Evolutionary conservation across 192 early-diverging fungal species (phyloP).

Genomic region (Mortierella claussenii): DNA sequence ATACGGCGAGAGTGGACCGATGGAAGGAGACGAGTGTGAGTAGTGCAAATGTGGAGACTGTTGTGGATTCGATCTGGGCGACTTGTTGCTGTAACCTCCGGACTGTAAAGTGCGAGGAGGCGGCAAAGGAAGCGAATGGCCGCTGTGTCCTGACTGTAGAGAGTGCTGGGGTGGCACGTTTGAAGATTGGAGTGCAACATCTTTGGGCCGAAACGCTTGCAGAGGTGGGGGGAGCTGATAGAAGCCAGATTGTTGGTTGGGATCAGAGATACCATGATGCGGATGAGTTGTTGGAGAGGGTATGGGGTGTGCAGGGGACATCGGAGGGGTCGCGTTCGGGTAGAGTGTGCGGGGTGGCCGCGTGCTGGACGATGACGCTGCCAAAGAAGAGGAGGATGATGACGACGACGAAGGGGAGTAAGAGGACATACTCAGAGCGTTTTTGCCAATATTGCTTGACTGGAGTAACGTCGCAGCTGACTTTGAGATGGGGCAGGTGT

Average conservation of each 20-base stretch:
- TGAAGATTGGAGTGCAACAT: slow-evolving; percentile 14
- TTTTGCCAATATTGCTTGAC: not conserved
- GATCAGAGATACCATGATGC: slow-evolving; percentile 18
- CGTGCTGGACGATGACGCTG: not conserved
- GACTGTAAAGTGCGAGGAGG: slow-evolving; percentile 6
- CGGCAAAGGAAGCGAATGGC: slow-evolving; percentile 2
- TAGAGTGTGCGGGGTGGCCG: slow-evolving; percentile 20
- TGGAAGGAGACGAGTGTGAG: slow-evolving; percentile 11
- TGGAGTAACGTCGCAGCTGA: not conserved
- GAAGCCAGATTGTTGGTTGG: slow-evolving; percentile 34
- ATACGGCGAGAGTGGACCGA: slow-evolving; percentile 38
- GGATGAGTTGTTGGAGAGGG: slow-evolving; percentile 27
- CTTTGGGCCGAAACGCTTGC: slow-evolving; percentile 14
- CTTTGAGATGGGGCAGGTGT: not conserved
- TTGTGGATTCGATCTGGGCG: slow-evolving; percentile 42
- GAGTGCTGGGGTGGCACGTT: slow-evolving; percentile 23
- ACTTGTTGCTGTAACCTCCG: slow-evolving; percentile 9
- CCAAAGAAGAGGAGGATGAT: not conserved
- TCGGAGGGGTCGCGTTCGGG: slow-evolving; percentile 35
- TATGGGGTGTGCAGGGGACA: slow-evolving; percentile 33
- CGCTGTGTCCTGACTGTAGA: not conserved
- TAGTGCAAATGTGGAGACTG: slow-evolving; percentile 24
- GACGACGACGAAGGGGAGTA: not conserved
- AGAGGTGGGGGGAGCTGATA: slow-evolving; percentile 50
- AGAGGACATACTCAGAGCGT: not conserved